A percentile compares a stretch with the other conserved stretches of the same genome.
Evolutionary conservation across 805 yeast species (phyloP).

Genomic region (Metschnikowia drakensbergensis): DNA sequence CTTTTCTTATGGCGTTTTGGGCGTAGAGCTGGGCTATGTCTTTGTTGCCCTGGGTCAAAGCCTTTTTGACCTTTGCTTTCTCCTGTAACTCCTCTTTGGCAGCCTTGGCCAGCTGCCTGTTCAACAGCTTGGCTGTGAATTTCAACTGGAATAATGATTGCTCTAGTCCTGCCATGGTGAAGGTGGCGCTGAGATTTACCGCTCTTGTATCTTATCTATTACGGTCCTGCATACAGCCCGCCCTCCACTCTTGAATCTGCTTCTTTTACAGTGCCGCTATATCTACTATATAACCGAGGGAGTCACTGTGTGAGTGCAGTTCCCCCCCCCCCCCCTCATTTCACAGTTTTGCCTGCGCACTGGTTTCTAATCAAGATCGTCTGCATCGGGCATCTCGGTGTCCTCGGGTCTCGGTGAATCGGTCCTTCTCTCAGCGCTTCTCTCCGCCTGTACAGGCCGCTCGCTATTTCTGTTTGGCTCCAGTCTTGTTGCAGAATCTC

Average conservation of each 20-base stretch:
- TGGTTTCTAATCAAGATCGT: slow-evolving; percentile 8
- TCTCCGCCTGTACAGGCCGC: background rate
- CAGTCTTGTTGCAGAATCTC: background rate
- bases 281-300: too few species aligned
- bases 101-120: slow-evolving; percentile 84
- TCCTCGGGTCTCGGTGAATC: slow-evolving; percentile 8
- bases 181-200: background rate
- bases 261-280: background rate
- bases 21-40: slow-evolving; percentile 95
- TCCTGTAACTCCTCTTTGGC: slow-evolving; percentile 87
- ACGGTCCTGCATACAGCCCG: slow-evolving; percentile 1
- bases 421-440: background rate
- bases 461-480: background rate
- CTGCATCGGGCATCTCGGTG: slow-evolving; percentile 15
- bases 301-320: too few species aligned
- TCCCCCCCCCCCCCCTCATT: too few species aligned
- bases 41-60: slow-evolving; percentile 76
- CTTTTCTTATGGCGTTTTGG: slow-evolving; percentile 90
- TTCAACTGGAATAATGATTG: slow-evolving; percentile 28
- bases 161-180: slow-evolving; percentile 26
- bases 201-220: slow-evolving; percentile 1
- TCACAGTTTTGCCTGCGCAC: background rate
- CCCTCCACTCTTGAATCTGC: background rate
- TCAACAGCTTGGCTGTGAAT: slow-evolving; percentile 92
- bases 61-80: slow-evolving; percentile 85